phyloP scores from a whole-genome alignment of 1,284 basidiomycete genomes.

The Pyrrhoderma lamaoense region DNA sequence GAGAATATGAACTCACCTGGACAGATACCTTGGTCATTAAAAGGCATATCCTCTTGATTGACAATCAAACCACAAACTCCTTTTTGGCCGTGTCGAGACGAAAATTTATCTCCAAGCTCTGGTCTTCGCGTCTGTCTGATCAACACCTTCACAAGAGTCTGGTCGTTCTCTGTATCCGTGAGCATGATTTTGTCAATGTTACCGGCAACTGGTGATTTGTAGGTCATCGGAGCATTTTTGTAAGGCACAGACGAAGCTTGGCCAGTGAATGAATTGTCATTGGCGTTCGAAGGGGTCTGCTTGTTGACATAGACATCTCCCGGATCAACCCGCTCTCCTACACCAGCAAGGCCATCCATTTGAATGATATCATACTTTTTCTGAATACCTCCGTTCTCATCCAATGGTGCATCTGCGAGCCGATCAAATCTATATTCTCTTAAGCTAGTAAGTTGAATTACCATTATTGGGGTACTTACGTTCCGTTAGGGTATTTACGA shows the following conservation, averaged over 20 bases:
- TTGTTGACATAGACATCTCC: constrained; percentile 97
- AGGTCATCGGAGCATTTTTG: constrained; percentile 84
- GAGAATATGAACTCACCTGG: constrained; percentile 49
- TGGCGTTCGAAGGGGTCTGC: constrained; percentile 89
- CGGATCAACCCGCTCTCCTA: constrained; percentile 89
- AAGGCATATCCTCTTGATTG: constrained; percentile 98
- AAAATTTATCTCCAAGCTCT: constrained; percentile 98
- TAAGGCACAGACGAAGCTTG: constrained; percentile 76
- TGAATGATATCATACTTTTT: constrained; percentile 91
- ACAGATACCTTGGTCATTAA: constrained; percentile 94
- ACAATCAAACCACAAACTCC: constrained; percentile 98
- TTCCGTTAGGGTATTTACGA: constrained; percentile 95
- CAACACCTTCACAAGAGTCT: constrained; percentile 97
- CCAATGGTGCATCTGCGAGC: constrained; percentile 84
- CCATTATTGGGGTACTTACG: constrained; percentile 43
- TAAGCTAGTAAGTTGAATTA: constrained; percentile 9
- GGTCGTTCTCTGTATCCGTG: constrained; percentile 91
- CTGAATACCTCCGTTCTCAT: constrained; percentile 70
- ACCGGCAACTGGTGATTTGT: constrained; percentile 89
- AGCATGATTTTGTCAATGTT: constrained; percentile 98
- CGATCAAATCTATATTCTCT: constrained; percentile 86
- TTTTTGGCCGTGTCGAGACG: constrained; percentile 96
- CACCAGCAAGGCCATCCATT: constrained; percentile 88
- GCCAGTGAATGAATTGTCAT: constrained; percentile 75
- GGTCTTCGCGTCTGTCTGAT: constrained; percentile 95